Evolutionary conservation across 306 rosid genomes (phyloP).

Genomic region (Acacia acuminata): DNA sequence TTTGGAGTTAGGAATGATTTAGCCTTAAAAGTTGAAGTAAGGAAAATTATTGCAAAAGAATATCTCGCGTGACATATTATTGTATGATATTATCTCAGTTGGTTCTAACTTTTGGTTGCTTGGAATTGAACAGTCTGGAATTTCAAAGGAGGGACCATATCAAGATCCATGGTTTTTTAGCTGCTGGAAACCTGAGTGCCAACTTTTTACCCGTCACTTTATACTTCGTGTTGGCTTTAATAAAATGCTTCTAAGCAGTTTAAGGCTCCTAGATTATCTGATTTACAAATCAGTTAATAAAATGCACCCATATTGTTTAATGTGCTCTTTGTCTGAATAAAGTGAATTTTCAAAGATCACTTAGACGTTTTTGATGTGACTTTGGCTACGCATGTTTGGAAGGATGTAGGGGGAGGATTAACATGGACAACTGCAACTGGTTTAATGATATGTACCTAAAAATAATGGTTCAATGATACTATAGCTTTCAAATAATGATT

Average conservation of each 20-base stretch:
- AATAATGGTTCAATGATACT: no score
- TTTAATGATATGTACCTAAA: neutral
- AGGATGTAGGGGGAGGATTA: neutral
- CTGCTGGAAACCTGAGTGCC: slow-evolving; percentile 30
- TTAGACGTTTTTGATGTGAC: neutral
- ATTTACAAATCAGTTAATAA: neutral
- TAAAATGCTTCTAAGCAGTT: slow-evolving; percentile 27
- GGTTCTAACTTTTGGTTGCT: neutral
- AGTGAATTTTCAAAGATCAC: neutral
- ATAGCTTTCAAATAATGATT: neutral
- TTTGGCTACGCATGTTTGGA: neutral
- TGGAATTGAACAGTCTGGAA: slow-evolving; percentile 57
- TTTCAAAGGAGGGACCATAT: slow-evolving; percentile 80
- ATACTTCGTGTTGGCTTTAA: slow-evolving; percentile 17
- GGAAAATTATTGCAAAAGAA: no score
- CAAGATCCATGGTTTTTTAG: slow-evolving; percentile 69
- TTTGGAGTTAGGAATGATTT: no score
- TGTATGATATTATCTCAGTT: no score
- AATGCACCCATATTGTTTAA: neutral
- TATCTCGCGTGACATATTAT: no score
- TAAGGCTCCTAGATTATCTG: slow-evolving; percentile 1
- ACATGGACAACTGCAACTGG: neutral
- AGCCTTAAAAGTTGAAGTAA: no score
- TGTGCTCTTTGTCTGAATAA: neutral
- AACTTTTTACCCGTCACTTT: no score